Evolutionary conservation across 2,329 filamentous ascomycete genomes (phyloP).

Genomic region (Fusarium sp.): DNA sequence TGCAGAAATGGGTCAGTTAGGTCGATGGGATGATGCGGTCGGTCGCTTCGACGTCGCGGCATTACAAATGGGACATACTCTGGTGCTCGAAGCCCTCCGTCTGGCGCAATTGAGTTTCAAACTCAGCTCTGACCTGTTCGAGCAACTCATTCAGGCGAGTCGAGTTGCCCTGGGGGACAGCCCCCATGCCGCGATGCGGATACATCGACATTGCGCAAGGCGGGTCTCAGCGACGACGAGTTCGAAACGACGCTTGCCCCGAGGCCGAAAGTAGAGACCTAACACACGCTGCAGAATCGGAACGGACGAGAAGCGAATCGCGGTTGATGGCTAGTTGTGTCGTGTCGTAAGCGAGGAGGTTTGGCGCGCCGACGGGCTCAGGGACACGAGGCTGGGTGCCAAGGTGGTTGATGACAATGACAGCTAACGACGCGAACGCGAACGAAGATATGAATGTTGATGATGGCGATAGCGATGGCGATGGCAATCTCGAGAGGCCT

Average conservation of each 20-base stretch:
- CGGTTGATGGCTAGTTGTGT: slow-evolving; percentile 20
- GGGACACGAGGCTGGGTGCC: slow-evolving; percentile 37
- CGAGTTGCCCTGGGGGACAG: slow-evolving; percentile 71
- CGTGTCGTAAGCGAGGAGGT: slow-evolving; percentile 27
- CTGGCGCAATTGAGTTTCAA: slow-evolving; percentile 86
- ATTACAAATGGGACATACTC: slow-evolving; percentile 74
- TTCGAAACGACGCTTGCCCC: slow-evolving; percentile 30
- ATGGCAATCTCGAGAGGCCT: slow-evolving; percentile 16
- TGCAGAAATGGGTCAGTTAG: slow-evolving; percentile 59
- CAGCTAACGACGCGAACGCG: slow-evolving; percentile 44
- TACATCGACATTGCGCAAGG: slow-evolving; percentile 81
- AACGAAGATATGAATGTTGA: slow-evolving; percentile 22
- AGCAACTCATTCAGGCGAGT: slow-evolving; percentile 90
- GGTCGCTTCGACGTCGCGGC: not conserved
- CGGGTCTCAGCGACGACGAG: slow-evolving; percentile 36
- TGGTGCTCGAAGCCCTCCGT: slow-evolving; percentile 93
- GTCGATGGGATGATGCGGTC: slow-evolving; percentile 20
- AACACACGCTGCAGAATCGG: slow-evolving; percentile 11
- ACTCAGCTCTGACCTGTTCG: slow-evolving; percentile 91
- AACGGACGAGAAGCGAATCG: slow-evolving; percentile 16
- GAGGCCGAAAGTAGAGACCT: slow-evolving; percentile 16
- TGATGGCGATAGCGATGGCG: slow-evolving; percentile 3
- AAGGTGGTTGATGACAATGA: slow-evolving; percentile 28
- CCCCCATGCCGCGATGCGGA: slow-evolving; percentile 88
- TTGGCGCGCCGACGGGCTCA: slow-evolving; percentile 33